Evolutionary conservation across 2,329 filamentous ascomycete genomes (phyloP).

Genomic region (Ophiostoma triangulosporum): DNA sequence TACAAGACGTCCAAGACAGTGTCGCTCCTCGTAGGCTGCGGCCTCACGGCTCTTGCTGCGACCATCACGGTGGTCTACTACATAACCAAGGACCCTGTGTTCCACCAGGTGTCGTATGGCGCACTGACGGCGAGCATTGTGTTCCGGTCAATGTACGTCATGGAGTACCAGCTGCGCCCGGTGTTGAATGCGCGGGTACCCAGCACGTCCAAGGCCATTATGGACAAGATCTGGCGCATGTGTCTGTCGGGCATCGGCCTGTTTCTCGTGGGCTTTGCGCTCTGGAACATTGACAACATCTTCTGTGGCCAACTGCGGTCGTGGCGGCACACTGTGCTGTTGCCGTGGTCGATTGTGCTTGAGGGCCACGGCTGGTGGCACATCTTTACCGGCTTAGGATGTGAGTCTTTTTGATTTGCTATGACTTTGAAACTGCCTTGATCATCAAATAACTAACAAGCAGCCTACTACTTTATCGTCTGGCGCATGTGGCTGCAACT

Average conservation of each 20-base stretch:
- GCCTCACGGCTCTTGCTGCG: slow-evolving; percentile 39
- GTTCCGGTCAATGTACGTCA: slow-evolving; percentile 61
- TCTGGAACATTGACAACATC: slow-evolving; percentile 72
- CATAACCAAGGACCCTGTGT: slow-evolving; percentile 65
- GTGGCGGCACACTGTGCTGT: slow-evolving; percentile 53
- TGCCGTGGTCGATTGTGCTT: slow-evolving; percentile 69
- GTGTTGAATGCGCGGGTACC: slow-evolving; percentile 31
- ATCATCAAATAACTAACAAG: neutral
- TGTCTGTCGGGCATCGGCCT: slow-evolving; percentile 51
- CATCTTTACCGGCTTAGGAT: slow-evolving; percentile 63
- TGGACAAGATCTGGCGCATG: slow-evolving; percentile 63
- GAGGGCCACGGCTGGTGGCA: slow-evolving; percentile 51
- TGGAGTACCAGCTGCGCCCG: slow-evolving; percentile 40
- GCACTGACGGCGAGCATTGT: slow-evolving; percentile 57
- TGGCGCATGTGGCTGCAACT: slow-evolving; percentile 76
- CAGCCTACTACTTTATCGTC: slow-evolving; percentile 67
- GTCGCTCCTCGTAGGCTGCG: slow-evolving; percentile 39
- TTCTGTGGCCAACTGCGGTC: slow-evolving; percentile 52
- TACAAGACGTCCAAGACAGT: slow-evolving; percentile 40
- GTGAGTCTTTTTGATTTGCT: slow-evolving; percentile 22
- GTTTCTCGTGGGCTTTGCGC: slow-evolving; percentile 60
- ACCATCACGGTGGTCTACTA: slow-evolving; percentile 65
- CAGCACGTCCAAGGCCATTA: slow-evolving; percentile 32
- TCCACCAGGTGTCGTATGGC: slow-evolving; percentile 71
- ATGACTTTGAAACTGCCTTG: neutral